A percentile compares a stretch with the other conserved stretches of the same genome.
Evolutionary conservation across 805 yeast species (phyloP).

Genomic region (Candida berthetii): DNA sequence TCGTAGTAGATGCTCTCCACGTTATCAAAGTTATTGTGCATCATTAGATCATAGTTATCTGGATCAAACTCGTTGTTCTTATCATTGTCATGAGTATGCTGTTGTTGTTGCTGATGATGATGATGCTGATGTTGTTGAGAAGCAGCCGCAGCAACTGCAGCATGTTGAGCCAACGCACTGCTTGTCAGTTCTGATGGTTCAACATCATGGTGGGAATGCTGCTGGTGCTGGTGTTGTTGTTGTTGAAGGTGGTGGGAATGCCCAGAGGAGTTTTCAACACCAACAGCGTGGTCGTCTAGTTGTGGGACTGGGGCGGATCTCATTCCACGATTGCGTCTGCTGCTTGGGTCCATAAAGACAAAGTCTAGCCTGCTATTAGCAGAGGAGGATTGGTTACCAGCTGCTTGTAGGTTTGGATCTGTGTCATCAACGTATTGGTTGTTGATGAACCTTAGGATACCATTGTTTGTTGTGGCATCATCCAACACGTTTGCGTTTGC

Average conservation of each 20-base stretch:
- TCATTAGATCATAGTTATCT: slow-evolving; percentile 23
- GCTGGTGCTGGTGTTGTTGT: slow-evolving; percentile 5
- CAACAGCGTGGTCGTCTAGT: slow-evolving; percentile 11
- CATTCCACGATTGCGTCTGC: slow-evolving; percentile 12
- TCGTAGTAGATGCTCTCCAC: slow-evolving; percentile 26
- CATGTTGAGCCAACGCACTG: slow-evolving; percentile 10
- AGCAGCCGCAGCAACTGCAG: slow-evolving; percentile 10
- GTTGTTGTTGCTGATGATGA: no score
- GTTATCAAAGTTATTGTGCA: slow-evolving; percentile 24
- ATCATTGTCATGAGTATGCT: slow-evolving; percentile 7
- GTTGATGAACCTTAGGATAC: slow-evolving; percentile 21
- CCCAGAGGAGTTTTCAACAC: no score
- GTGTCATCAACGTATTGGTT: slow-evolving; percentile 24
- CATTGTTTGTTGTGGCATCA: slow-evolving; percentile 14
- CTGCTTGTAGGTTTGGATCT: slow-evolving; percentile 8
- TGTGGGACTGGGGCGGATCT: background rate
- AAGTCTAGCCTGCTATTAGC: slow-evolving; percentile 16
- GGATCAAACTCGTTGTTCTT: slow-evolving; percentile 19
- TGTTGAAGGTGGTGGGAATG: background rate
- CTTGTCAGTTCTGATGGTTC: slow-evolving; percentile 6
- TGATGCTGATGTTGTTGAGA: no score
- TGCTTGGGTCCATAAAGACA: slow-evolving; percentile 23
- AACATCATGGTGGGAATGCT: slow-evolving; percentile 5
- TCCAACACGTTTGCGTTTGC: slow-evolving; percentile 6
- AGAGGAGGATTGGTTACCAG: slow-evolving; percentile 1